Percentiles rank a stretch among this genome's conserved stretches.
Evolutionary conservation across 345 rosid species (phyloP).

Genomic region (Ailanthus altissimus): DNA sequence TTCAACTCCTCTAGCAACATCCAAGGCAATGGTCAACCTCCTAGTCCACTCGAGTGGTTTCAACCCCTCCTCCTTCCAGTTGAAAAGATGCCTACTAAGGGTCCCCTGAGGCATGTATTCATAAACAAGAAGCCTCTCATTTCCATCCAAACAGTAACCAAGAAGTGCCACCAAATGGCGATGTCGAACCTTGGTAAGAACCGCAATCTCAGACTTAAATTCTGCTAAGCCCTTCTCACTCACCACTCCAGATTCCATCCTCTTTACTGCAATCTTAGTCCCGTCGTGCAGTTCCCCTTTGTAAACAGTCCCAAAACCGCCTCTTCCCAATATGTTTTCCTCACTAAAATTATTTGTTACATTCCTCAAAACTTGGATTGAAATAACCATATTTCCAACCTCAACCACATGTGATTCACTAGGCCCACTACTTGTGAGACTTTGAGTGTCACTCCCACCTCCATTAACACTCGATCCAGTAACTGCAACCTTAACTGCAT

Average conservation of each 20-base stretch:
- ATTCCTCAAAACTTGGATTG: conserved; percentile 39
- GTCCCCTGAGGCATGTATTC: conserved; percentile 29
- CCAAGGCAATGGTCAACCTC: conserved; percentile 44
- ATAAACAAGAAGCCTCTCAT: conserved; percentile 27
- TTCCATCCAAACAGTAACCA: conserved; percentile 39
- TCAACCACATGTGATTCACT: conserved; percentile 27
- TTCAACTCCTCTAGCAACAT: conserved; percentile 51
- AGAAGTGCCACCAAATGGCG: conserved; percentile 46
- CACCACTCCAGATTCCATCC: conserved; percentile 40
- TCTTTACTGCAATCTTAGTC: conserved; percentile 46
- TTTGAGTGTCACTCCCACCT: conserved; percentile 20
- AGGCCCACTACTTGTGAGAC: conserved; percentile 21
- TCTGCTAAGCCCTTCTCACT: conserved; percentile 41
- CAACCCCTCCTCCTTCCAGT: conserved; percentile 35
- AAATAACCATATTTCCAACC: conserved; percentile 22
- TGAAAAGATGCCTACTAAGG: conserved; percentile 36
- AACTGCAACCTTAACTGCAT: conserved; percentile 39
- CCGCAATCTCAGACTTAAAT: conserved; percentile 46
- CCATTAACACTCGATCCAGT: conserved; percentile 29
- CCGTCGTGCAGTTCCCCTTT: conserved; percentile 40
- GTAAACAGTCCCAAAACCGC: conserved; percentile 26
- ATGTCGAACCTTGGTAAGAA: conserved; percentile 46
- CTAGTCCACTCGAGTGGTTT: conserved; percentile 45
- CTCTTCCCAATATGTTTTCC: conserved; percentile 23
- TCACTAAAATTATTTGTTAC: conserved; percentile 29